These are phyloP conservation scores for Salix koriyanagi DNA, from an alignment of 345 rosid species.

Conservation along the genomic window DNA sequence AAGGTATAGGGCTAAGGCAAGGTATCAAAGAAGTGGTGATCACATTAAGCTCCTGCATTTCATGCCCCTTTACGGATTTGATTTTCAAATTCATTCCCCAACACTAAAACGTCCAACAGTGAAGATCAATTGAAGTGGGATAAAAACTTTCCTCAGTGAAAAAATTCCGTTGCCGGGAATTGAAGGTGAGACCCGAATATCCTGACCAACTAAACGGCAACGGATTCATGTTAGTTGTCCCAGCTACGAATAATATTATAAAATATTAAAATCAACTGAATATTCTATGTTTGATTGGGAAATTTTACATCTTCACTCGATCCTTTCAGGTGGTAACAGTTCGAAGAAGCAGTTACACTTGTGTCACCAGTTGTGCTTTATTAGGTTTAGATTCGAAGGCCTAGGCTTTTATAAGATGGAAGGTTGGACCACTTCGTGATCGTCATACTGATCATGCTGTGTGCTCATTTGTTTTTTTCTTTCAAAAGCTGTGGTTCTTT, in stretches of 20 bases:
- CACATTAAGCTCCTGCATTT: neutral
- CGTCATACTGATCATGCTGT: neutral
- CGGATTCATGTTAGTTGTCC: no score
- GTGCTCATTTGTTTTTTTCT: no score
- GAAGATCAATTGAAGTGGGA: neutral
- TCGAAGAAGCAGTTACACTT: neutral
- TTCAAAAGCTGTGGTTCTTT: neutral
- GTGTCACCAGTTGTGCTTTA: neutral
- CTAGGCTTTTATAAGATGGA: neutral
- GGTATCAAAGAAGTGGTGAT: neutral
- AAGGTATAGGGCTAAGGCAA: neutral
- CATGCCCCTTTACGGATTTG: neutral
- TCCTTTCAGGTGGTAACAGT: neutral
- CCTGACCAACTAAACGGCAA: no score
- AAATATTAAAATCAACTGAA: neutral
- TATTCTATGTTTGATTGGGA: neutral
- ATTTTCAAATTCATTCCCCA: neutral
- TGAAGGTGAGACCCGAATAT: no score
- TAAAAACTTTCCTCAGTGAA: neutral
- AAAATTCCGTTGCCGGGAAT: neutral
- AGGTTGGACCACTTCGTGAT: neutral
- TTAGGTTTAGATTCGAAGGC: neutral
- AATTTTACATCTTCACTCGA: neutral
- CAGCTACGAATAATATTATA: no score
- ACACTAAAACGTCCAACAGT: neutral